These are phyloP conservation scores for Trametes punicea DNA, from an alignment of 768 basidiomycete genomes.

Conservation along the genomic window DNA sequence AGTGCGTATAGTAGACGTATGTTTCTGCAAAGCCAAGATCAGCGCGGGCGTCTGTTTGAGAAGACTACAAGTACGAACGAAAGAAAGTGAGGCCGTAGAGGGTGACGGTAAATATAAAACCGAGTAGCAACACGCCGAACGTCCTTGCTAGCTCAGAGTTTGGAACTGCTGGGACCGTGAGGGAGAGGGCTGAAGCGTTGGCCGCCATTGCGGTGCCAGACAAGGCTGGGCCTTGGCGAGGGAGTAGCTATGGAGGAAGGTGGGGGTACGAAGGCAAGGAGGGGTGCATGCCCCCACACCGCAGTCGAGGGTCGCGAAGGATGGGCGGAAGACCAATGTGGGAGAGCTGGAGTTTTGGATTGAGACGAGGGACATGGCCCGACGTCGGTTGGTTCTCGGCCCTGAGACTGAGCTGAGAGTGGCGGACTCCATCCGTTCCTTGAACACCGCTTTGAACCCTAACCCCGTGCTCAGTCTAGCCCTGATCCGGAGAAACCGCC, in stretches of 20 bases:
- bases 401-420: not conserved
- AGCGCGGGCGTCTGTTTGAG: not conserved
- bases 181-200: not conserved
- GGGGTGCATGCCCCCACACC: not conserved
- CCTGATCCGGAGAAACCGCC: not conserved
- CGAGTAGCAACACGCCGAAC: constrained; percentile 26
- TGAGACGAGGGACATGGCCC: not conserved
- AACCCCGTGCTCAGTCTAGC: not conserved
- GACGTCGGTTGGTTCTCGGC: constrained; percentile 1
- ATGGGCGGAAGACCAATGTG: constrained; percentile 1
- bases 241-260: not conserved
- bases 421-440: not conserved
- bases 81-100: constrained; percentile 29
- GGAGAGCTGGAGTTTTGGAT: not conserved
- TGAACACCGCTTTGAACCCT: constrained; percentile 1
- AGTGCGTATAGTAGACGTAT: constrained; percentile 26
- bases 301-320: not conserved
- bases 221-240: not conserved
- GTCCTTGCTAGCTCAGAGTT: constrained; percentile 19
- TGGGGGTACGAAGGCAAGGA: not conserved
- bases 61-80: constrained; percentile 17
- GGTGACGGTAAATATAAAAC: constrained; percentile 27
- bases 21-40: constrained; percentile 14
- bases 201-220: not conserved
- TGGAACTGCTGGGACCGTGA: not conserved